Conservation (phyloP, 768 basidiomycete genomes). For the Lentinula aciculospora region DNA sequence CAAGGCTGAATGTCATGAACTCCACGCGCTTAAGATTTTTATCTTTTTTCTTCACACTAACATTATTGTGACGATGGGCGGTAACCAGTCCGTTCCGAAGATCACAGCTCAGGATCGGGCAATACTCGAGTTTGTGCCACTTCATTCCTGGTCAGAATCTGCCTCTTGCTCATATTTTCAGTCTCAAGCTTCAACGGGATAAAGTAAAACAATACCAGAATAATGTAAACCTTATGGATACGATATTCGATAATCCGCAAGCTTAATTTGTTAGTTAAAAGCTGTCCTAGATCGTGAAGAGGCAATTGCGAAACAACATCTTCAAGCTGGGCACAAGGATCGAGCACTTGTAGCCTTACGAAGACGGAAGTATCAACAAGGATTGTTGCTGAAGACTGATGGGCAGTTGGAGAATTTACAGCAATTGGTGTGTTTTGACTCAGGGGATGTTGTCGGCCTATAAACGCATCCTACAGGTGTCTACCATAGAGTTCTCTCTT, state of each 20-base stretch:
- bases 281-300: conserved; percentile 81
- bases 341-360: conserved; percentile 84
- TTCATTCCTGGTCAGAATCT: conserved; percentile 9
- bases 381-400: conserved; percentile 83
- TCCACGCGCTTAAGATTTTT: not conserved
- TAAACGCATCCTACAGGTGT: conserved; percentile 54
- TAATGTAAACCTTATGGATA: conserved; percentile 46
- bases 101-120: conserved; percentile 92
- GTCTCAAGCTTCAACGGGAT: conserved; percentile 94
- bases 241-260: not conserved
- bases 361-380: conserved; percentile 90
- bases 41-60: not conserved
- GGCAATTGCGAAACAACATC: conserved; percentile 80
- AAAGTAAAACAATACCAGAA: conserved; percentile 95
- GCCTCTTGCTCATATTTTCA: conserved; percentile 25
- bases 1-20: not conserved
- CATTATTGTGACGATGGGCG: conserved; percentile 49
- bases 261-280: conserved; percentile 61
- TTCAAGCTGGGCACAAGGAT: conserved; percentile 79
- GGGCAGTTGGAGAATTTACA: conserved; percentile 84
- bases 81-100: conserved; percentile 72
- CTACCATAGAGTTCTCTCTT: conserved; percentile 93
- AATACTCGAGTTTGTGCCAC: conserved; percentile 78
- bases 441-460: not conserved
- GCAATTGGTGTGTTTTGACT: conserved; percentile 57